Evolutionary conservation across 345 rosid genomes (phyloP).

Genomic region (Camelina sativa): DNA sequence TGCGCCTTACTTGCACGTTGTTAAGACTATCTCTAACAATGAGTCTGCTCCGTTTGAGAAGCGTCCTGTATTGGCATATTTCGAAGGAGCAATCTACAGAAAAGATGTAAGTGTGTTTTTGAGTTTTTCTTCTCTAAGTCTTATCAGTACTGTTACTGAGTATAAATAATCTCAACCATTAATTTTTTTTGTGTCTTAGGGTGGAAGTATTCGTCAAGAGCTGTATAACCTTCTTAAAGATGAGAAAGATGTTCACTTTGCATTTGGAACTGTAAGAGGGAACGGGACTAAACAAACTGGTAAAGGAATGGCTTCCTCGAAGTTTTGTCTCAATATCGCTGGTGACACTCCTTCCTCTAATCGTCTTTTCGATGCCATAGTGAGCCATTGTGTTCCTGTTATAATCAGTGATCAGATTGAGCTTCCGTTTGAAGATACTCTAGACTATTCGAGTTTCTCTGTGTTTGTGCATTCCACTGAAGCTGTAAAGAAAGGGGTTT

Average conservation of each 20-base stretch:
- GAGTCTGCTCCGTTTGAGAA: slow-evolving; percentile 67
- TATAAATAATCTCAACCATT: background rate
- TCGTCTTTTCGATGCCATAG: slow-evolving; percentile 89
- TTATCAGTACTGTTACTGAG: slow-evolving; percentile 1
- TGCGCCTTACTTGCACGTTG: slow-evolving; percentile 89
- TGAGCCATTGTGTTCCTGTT: slow-evolving; percentile 87
- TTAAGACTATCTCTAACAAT: slow-evolving; percentile 53
- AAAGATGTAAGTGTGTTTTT: slow-evolving; percentile 82
- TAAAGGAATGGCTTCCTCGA: slow-evolving; percentile 86
- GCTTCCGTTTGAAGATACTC: slow-evolving; percentile 86
- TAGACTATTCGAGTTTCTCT: slow-evolving; percentile 81
- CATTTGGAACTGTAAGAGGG: slow-evolving; percentile 72
- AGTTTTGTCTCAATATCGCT: slow-evolving; percentile 87
- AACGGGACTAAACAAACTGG: slow-evolving; percentile 69
- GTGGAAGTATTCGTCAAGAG: slow-evolving; percentile 83
- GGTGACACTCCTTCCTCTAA: slow-evolving; percentile 98
- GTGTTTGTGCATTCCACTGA: slow-evolving; percentile 70
- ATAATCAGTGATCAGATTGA: slow-evolving; percentile 85
- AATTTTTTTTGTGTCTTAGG: slow-evolving; percentile 47
- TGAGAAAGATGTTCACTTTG: slow-evolving; percentile 83
- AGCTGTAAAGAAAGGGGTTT: slow-evolving; percentile 69
- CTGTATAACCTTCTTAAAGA: slow-evolving; percentile 86
- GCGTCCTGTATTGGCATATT: slow-evolving; percentile 72
- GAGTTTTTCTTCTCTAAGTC: background rate
- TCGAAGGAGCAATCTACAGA: slow-evolving; percentile 91